Evolutionary conservation across 176 grass and related monocot species (phyloP).

Genomic region (Olyra latifolia): DNA sequence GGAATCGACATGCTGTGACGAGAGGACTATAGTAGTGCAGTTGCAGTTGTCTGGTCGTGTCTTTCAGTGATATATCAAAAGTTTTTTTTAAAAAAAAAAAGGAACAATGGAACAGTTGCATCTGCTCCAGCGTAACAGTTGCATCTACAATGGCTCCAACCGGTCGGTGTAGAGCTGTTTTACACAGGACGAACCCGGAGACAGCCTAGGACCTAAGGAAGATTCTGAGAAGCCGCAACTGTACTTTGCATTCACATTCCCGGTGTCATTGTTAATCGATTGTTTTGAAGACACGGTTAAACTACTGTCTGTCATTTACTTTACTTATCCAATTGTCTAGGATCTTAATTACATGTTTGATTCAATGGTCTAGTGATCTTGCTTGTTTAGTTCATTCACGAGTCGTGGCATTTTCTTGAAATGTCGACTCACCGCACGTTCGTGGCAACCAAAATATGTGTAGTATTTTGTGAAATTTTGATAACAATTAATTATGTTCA

Average conservation of each 20-base stretch:
- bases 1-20: background rate
- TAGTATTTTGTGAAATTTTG: background rate
- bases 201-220: background rate
- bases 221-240: background rate
- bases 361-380: too few species aligned
- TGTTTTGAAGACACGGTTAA: too few species aligned
- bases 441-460: background rate
- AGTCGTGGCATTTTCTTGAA: background rate
- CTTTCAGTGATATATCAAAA: too few species aligned
- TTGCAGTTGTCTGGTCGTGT: background rate
- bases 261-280: too few species aligned
- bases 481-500: background rate
- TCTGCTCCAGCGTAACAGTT: slow-evolving; percentile 1
- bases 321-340: too few species aligned
- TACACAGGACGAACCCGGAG: too few species aligned
- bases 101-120: background rate
- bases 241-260: too few species aligned
- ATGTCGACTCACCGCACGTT: background rate
- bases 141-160: background rate
- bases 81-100: background rate
- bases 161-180: background rate
- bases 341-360: too few species aligned
- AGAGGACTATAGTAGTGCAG: background rate
- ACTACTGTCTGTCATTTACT: too few species aligned
- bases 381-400: background rate